phyloP scores from a whole-genome alignment of 768 basidiomycete species.

The Lentinus tigrinus region DNA sequence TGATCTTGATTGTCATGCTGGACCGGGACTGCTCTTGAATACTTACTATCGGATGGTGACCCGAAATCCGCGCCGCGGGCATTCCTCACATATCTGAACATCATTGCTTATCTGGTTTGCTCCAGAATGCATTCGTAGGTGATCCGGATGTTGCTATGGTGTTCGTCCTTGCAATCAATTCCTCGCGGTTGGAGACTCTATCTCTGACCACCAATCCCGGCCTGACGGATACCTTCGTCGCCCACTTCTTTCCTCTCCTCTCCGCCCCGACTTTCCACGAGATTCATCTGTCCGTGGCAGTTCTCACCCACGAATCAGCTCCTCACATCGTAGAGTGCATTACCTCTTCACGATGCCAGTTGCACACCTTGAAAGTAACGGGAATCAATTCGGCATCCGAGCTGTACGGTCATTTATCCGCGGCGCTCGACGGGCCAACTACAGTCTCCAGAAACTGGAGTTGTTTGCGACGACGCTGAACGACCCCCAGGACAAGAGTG shows the following conservation, averaged over 20 bases:
- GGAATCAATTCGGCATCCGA: conserved; percentile 49
- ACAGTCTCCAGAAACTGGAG: conserved; percentile 46
- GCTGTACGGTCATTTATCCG: conserved; percentile 45
- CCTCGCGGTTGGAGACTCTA: conserved; percentile 50
- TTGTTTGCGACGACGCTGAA: conserved; percentile 43
- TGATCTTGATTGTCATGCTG: neutral
- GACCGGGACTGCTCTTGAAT: too few species aligned
- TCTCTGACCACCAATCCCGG: conserved; percentile 48
- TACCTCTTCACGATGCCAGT: conserved; percentile 46
- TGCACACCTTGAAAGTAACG: conserved; percentile 51
- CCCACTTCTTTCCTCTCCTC: conserved; percentile 49
- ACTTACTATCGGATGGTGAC: too few species aligned
- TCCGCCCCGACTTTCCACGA: conserved; percentile 48
- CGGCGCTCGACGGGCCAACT: conserved; percentile 47
- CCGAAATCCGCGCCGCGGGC: neutral
- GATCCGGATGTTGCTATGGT: conserved; percentile 34
- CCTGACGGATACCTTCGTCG: conserved; percentile 50
- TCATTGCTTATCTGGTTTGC: neutral
- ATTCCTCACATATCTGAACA: neutral
- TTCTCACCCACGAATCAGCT: conserved; percentile 27
- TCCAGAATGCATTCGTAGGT: conserved; percentile 41
- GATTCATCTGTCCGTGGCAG: conserved; percentile 50
- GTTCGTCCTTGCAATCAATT: conserved; percentile 52
- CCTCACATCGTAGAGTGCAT: conserved; percentile 49
- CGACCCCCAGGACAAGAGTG: conserved; percentile 27